Percentiles rank a stretch among this genome's conserved stretches.
These are phyloP conservation scores for Oryza rufipogon DNA, from an alignment of 176 grass and related monocot genomes.

Conservation along the genomic window DNA sequence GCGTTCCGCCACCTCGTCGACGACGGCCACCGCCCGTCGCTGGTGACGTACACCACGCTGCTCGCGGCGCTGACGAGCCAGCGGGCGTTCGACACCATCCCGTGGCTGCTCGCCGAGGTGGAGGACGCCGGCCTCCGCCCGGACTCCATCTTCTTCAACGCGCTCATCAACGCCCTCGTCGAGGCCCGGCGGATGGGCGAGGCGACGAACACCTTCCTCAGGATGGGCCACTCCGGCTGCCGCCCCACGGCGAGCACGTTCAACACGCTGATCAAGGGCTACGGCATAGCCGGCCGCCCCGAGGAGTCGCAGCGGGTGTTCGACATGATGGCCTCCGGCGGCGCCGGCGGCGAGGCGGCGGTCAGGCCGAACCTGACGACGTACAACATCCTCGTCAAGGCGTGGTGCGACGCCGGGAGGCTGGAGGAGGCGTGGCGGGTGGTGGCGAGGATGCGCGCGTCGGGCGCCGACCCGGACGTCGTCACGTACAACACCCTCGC, in stretches of 20 bases:
- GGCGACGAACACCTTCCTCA: slow-evolving; percentile 81
- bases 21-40: slow-evolving; percentile 84
- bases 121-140: slow-evolving; percentile 72
- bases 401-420: slow-evolving; percentile 80
- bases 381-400: slow-evolving; percentile 94
- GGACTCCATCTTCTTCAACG: slow-evolving; percentile 92
- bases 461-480: slow-evolving; percentile 69
- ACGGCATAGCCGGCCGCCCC: slow-evolving; percentile 70
- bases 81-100: slow-evolving; percentile 66
- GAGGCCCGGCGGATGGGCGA: slow-evolving; percentile 78
- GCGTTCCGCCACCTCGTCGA: slow-evolving; percentile 57
- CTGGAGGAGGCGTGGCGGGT: slow-evolving; percentile 72
- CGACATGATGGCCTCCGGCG: slow-evolving; percentile 65
- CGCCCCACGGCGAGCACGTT: slow-evolving; percentile 76
- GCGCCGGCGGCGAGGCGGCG: slow-evolving; percentile 23
- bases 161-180: slow-evolving; percentile 82
- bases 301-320: slow-evolving; percentile 74
- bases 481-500: slow-evolving; percentile 94
- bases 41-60: slow-evolving; percentile 82
- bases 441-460: slow-evolving; percentile 57
- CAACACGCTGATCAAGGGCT: slow-evolving; percentile 97
- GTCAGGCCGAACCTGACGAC: slow-evolving; percentile 66
- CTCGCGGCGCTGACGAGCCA: slow-evolving; percentile 69
- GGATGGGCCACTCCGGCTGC: slow-evolving; percentile 77
- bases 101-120: slow-evolving; percentile 65